Evolutionary conservation across 768 basidiomycete genomes (phyloP).

Genomic region (Tulasnella calospora): DNA sequence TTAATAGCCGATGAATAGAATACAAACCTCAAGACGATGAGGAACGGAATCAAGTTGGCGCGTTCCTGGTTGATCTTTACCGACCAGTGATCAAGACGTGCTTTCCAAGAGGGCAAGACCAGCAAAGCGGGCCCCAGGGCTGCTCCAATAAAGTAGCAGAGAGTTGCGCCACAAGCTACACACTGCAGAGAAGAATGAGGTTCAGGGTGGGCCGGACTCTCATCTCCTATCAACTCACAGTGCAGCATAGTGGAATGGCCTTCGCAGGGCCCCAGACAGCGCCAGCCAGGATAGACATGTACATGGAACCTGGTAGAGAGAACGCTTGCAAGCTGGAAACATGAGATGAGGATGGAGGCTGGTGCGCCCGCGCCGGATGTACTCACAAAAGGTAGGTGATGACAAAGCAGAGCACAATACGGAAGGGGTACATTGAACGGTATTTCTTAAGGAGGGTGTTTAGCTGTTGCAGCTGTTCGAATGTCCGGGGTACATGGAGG

Average conservation of each 20-base stretch:
- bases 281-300: constrained; percentile 91
- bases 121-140: constrained; percentile 90
- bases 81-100: constrained; percentile 75
- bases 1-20: neutral
- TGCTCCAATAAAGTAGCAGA: constrained; percentile 89
- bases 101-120: constrained; percentile 78
- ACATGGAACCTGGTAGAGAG: constrained; percentile 96
- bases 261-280: constrained; percentile 88
- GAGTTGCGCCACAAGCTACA: constrained; percentile 82
- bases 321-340: constrained; percentile 81
- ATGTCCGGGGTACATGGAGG: constrained; percentile 82
- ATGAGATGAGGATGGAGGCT: neutral
- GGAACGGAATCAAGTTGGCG: constrained; percentile 82
- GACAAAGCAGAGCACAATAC: constrained; percentile 83
- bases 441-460: constrained; percentile 89
- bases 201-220: neutral
- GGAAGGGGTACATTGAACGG: constrained; percentile 76
- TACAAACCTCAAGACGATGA: constrained; percentile 65
- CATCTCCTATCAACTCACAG: constrained; percentile 37
- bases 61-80: constrained; percentile 71
- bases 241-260: constrained; percentile 85
- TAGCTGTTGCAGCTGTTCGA: constrained; percentile 77
- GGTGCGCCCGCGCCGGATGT: neutral
- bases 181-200: constrained; percentile 41
- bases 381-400: constrained; percentile 88